Evolutionary conservation across 2,329 filamentous ascomycete species (phyloP).

Genomic region (Claviceps paspali): DNA sequence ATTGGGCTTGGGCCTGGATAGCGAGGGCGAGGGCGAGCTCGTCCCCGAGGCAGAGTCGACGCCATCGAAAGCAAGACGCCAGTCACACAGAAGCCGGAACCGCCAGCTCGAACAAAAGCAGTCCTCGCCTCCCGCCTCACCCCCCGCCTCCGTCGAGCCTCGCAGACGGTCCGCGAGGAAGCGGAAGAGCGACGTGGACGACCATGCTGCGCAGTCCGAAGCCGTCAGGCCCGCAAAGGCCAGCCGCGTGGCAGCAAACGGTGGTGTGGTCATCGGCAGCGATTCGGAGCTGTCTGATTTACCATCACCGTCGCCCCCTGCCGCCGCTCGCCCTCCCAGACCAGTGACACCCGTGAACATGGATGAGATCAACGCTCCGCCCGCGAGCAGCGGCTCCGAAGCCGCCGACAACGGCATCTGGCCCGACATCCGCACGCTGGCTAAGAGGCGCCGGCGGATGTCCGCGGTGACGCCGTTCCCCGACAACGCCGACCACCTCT

Average conservation of each 20-base stretch:
- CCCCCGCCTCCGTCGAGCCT: neutral
- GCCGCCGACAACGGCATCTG: slow-evolving; percentile 28
- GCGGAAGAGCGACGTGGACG: slow-evolving; percentile 40
- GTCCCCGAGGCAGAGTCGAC: slow-evolving; percentile 54
- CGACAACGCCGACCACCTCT: slow-evolving; percentile 24
- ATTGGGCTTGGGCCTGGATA: slow-evolving; percentile 13
- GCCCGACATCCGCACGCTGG: slow-evolving; percentile 37
- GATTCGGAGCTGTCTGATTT: slow-evolving; percentile 24
- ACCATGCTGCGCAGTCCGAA: slow-evolving; percentile 23
- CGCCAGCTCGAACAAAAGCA: slow-evolving; percentile 10
- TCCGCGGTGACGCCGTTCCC: slow-evolving; percentile 22
- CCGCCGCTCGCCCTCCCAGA: slow-evolving; percentile 13
- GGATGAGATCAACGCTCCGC: slow-evolving; percentile 38
- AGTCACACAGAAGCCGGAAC: slow-evolving; percentile 17
- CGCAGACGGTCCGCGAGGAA: slow-evolving; percentile 29
- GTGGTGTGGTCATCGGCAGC: slow-evolving; percentile 14
- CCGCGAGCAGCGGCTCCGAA: slow-evolving; percentile 36
- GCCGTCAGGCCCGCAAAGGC: slow-evolving; percentile 22
- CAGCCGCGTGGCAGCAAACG: slow-evolving; percentile 14
- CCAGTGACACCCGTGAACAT: slow-evolving; percentile 29
- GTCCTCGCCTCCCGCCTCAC: slow-evolving; percentile 3
- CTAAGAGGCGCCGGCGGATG: slow-evolving; percentile 27
- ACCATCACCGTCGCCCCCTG: slow-evolving; percentile 19
- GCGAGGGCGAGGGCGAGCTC: slow-evolving; percentile 32
- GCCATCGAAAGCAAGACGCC: slow-evolving; percentile 34